These are phyloP conservation scores for Podaxis sp. DNA, from an alignment of 768 basidiomycete genomes.

Conservation along the genomic window DNA sequence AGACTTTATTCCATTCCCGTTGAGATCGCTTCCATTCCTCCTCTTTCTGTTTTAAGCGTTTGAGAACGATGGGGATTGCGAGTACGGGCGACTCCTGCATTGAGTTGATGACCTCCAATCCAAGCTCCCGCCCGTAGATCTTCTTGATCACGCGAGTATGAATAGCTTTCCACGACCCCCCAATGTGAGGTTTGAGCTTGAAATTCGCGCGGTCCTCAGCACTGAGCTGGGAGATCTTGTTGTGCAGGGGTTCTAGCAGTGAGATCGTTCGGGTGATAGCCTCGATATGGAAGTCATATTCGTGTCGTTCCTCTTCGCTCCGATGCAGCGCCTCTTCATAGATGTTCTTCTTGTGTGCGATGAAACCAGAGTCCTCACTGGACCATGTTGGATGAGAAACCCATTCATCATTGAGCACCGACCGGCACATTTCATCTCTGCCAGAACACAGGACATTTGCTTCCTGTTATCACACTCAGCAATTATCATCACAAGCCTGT, in stretches of 20 bases:
- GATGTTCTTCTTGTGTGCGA: slow-evolving; percentile 88
- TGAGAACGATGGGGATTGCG: slow-evolving; percentile 87
- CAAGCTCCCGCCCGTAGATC: slow-evolving; percentile 87
- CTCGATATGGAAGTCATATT: slow-evolving; percentile 98
- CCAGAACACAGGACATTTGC: slow-evolving; percentile 87
- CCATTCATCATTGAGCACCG: slow-evolving; percentile 98
- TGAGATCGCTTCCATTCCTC: slow-evolving; percentile 98
- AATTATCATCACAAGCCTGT: not conserved
- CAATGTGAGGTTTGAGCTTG: slow-evolving; percentile 86
- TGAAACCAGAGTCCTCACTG: slow-evolving; percentile 89
- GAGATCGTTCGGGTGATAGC: slow-evolving; percentile 88
- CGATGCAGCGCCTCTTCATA: slow-evolving; percentile 97
- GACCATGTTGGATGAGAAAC: slow-evolving; percentile 96
- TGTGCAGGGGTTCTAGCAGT: slow-evolving; percentile 86
- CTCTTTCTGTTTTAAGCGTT: slow-evolving; percentile 91
- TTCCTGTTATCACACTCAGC: slow-evolving; percentile 49
- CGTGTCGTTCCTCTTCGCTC: slow-evolving; percentile 96
- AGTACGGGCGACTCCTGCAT: slow-evolving; percentile 91
- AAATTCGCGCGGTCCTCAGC: slow-evolving; percentile 76
- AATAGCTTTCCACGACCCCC: slow-evolving; percentile 82
- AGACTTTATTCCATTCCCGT: slow-evolving; percentile 97
- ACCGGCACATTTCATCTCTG: slow-evolving; percentile 94
- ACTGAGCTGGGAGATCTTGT: slow-evolving; percentile 76
- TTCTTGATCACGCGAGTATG: slow-evolving; percentile 95
- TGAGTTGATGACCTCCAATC: slow-evolving; percentile 74